Evolutionary conservation across 2,329 filamentous ascomycete species (phyloP).

Genomic region (Botrytis elliptica): DNA sequence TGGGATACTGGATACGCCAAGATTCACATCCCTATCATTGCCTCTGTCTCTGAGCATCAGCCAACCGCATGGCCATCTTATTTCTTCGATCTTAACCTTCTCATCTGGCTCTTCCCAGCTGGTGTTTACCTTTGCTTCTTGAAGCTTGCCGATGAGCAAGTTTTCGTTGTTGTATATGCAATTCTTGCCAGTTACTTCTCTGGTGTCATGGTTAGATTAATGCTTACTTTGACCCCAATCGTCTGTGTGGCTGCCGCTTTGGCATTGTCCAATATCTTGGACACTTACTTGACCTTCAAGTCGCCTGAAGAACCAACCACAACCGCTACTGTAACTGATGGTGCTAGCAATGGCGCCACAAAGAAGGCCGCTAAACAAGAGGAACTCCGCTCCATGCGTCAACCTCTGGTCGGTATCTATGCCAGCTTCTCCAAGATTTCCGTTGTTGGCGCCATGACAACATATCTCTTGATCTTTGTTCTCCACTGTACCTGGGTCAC

Average conservation of each 20-base stretch:
- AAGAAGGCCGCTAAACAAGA: conserved; percentile 55
- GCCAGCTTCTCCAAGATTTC: conserved; percentile 73
- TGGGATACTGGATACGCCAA: conserved; percentile 99
- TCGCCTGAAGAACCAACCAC: conserved; percentile 55
- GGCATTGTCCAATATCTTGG: conserved; percentile 81
- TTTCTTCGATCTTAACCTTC: conserved; percentile 97
- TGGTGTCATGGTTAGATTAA: conserved; percentile 98
- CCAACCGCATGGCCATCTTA: conserved; percentile 98
- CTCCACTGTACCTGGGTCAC: conserved; percentile 99
- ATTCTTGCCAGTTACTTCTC: conserved; percentile 97
- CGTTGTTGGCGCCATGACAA: conserved; percentile 68
- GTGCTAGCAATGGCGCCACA: conserved; percentile 36
- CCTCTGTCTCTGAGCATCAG: conserved; percentile 99
- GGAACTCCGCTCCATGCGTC: conserved; percentile 67
- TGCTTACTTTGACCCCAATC: conserved; percentile 94
- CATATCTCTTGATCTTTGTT: conserved; percentile 91
- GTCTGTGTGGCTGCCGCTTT: conserved; percentile 94
- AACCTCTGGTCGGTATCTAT: conserved; percentile 81
- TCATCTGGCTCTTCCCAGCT: conserved; percentile 98
- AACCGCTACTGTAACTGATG: conserved; percentile 44
- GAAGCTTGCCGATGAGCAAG: conserved; percentile 89
- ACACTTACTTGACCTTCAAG: conserved; percentile 73
- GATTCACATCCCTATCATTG: conserved; percentile 98
- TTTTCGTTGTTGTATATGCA: conserved; percentile 97
- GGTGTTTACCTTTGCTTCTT: conserved; percentile 99